phyloP scores from a whole-genome alignment of 1,284 basidiomycete species.

The Fomitopsis betulina region DNA sequence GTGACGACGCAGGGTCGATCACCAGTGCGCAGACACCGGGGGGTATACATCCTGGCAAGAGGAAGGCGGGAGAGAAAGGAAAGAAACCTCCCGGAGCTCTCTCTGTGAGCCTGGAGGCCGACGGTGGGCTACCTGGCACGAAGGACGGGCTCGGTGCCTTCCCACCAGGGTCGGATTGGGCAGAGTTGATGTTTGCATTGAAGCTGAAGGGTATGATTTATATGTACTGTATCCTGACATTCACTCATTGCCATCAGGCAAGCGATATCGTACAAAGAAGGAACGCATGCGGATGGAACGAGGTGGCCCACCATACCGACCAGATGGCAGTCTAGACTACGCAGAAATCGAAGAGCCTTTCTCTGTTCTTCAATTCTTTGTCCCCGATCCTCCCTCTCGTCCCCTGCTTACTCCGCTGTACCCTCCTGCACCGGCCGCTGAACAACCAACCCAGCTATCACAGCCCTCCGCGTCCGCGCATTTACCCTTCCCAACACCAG shows the following conservation, averaged over 20 bases:
- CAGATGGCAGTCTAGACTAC: slow-evolving; percentile 75
- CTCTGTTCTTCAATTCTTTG: slow-evolving; percentile 55
- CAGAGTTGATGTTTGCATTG: slow-evolving; percentile 60
- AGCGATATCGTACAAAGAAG: slow-evolving; percentile 73
- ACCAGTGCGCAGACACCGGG: slow-evolving; percentile 17
- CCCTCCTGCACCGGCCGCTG: slow-evolving; percentile 29
- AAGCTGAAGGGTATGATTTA: slow-evolving; percentile 59
- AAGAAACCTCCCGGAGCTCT: slow-evolving; percentile 28
- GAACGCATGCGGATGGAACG: slow-evolving; percentile 69
- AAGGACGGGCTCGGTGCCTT: slow-evolving; percentile 71
- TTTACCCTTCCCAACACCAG: slow-evolving; percentile 22
- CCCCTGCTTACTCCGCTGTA: slow-evolving; percentile 57
- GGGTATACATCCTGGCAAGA: slow-evolving; percentile 3
- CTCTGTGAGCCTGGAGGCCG: slow-evolving; percentile 56
- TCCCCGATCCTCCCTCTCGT: slow-evolving; percentile 48
- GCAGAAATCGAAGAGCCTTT: slow-evolving; percentile 75
- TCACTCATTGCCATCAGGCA: slow-evolving; percentile 40
- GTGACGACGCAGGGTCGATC: slow-evolving; percentile 24
- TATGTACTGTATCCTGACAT: background rate
- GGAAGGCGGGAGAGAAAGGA: slow-evolving; percentile 9
- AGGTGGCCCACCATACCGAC: slow-evolving; percentile 58
- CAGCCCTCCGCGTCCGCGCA: background rate
- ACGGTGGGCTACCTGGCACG: slow-evolving; percentile 67
- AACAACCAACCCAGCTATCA: slow-evolving; percentile 12
- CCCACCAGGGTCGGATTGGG: slow-evolving; percentile 63